Conservation (phyloP, 1,139 yeast genomes). For the Debaryomyces robertsiae region DNA sequence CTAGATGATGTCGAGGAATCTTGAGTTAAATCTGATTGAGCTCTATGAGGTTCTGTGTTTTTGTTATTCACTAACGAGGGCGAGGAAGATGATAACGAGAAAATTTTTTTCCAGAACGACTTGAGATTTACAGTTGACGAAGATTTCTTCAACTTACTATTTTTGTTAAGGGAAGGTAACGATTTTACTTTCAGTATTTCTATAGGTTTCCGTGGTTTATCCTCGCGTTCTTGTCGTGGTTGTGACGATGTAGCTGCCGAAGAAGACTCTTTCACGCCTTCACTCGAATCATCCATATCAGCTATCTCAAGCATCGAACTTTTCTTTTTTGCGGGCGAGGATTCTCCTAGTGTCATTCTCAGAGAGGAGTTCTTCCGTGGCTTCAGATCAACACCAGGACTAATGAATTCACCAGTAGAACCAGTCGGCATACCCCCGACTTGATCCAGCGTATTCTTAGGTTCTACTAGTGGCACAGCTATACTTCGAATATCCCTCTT, state of each 20-base stretch:
- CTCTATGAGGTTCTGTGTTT: background rate
- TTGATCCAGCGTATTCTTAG: too few species aligned
- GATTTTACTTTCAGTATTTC: constrained; percentile 5
- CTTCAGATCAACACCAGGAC: too few species aligned
- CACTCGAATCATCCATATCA: constrained; percentile 7
- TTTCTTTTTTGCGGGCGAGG: background rate
- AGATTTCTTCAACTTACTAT: constrained; percentile 10
- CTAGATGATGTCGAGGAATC: constrained; percentile 1
- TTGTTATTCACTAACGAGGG: constrained; percentile 1
- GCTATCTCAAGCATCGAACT: constrained; percentile 22
- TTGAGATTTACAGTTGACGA: constrained; percentile 17
- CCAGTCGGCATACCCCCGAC: too few species aligned
- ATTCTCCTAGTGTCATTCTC: too few species aligned
- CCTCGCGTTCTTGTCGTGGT: constrained; percentile 13
- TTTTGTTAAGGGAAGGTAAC: background rate
- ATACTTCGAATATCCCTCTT: too few species aligned
- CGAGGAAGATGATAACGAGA: constrained; percentile 2
- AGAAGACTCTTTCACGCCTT: constrained; percentile 13
- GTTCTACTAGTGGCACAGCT: too few species aligned
- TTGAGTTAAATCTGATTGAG: constrained; percentile 1
- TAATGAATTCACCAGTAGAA: too few species aligned
- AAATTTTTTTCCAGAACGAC: constrained; percentile 15
- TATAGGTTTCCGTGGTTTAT: constrained; percentile 13
- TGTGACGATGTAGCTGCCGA: constrained; percentile 11
- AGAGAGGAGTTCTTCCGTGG: too few species aligned